These are phyloP conservation scores for Dictyostelium capitatum DNA, from an alignment of 78 protist genomes.

Conservation along the genomic window DNA sequence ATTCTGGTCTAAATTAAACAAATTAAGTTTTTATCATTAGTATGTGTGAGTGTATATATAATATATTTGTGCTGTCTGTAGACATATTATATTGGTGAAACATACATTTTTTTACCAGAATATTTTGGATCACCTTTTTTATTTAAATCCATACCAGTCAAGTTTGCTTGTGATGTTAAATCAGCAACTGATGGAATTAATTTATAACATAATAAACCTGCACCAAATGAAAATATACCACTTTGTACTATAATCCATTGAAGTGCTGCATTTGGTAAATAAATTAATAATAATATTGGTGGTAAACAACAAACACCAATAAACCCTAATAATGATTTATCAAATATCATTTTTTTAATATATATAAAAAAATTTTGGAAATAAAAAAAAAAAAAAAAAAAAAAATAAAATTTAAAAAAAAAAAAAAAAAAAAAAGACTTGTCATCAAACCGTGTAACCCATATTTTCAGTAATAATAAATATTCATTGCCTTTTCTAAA, in stretches of 20 bases:
- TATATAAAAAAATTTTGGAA: neutral
- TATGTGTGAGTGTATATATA: neutral
- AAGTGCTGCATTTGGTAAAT: conserved; percentile 47
- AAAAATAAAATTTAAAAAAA: too few species aligned
- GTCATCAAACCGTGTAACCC: too few species aligned
- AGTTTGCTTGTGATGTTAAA: conserved; percentile 40
- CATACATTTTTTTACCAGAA: conserved; percentile 59
- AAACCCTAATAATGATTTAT: conserved; percentile 49
- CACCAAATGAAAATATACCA: conserved; percentile 52
- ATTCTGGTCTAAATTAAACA: conserved; percentile 91
- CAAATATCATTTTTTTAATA: neutral
- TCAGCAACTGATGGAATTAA: conserved; percentile 62
- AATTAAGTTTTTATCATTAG: neutral
- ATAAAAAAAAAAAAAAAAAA: neutral
- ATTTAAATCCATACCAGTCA: conserved; percentile 66
- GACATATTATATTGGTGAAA: too few species aligned
- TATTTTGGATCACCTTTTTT: conserved; percentile 61
- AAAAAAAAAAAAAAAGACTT: neutral
- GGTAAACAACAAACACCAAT: conserved; percentile 34
- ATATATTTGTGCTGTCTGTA: too few species aligned
- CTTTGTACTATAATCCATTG: conserved; percentile 63
- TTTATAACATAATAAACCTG: conserved; percentile 49
- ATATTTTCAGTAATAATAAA: too few species aligned
- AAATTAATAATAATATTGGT: conserved; percentile 23
- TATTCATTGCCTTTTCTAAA: too few species aligned